phyloP scores from a whole-genome alignment of 1,139 yeast genomes.

The Entelexis paramagnoliae region DNA sequence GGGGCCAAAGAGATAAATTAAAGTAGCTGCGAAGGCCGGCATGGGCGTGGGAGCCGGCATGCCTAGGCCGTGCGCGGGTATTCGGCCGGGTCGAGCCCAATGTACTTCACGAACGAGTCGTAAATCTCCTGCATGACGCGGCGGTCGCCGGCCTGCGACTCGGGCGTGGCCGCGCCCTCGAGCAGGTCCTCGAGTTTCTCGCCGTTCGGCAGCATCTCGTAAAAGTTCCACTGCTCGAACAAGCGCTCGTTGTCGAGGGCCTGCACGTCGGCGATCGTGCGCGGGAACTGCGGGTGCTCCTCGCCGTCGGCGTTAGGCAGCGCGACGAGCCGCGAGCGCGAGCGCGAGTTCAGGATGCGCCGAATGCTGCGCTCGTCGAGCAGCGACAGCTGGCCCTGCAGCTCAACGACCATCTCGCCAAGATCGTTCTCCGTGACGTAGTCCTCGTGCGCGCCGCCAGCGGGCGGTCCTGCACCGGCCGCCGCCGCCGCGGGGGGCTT shows the following conservation, averaged over 20 bases:
- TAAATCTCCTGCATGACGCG: conserved; percentile 19
- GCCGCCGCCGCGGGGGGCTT: neutral
- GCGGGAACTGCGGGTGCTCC: conserved; percentile 47
- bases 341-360: conserved; percentile 30
- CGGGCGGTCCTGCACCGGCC: neutral
- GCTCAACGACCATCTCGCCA: conserved; percentile 73
- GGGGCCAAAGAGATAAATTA: too few species aligned
- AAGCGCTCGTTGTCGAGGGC: conserved; percentile 10
- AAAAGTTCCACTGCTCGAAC: conserved; percentile 21
- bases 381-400: conserved; percentile 71
- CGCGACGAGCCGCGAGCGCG: conserved; percentile 40
- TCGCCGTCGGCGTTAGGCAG: conserved; percentile 68
- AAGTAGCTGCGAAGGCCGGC: too few species aligned
- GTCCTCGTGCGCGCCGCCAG: conserved; percentile 31
- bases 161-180: conserved; percentile 7
- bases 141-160: conserved; percentile 15
- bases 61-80: conserved; percentile 13
- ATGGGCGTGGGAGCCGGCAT: too few species aligned
- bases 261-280: conserved; percentile 39
- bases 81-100: conserved; percentile 19
- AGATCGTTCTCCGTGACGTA: conserved; percentile 72
- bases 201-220: conserved; percentile 20
- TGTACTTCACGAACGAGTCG: conserved; percentile 15
- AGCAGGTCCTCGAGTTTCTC: conserved; percentile 20
- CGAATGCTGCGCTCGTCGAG: conserved; percentile 34